Percentiles rank a stretch among this genome's conserved stretches.
Conservation (phyloP, 805 yeast genomes). For the Debaryomyces tyrocola region DNA sequence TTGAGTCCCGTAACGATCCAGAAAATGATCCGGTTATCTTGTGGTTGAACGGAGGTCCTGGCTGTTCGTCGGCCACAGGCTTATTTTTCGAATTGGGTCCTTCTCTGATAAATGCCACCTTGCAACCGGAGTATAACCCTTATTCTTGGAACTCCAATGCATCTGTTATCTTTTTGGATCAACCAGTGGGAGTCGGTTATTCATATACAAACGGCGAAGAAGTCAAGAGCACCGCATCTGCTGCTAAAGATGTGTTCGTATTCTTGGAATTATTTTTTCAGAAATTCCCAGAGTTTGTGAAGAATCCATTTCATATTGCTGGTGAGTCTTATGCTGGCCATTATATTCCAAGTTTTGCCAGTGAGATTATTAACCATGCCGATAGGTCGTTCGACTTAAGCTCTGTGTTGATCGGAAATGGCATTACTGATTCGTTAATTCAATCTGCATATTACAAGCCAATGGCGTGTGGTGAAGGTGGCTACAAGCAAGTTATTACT, state of each 20-base stretch:
- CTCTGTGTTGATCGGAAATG: slow-evolving; percentile 46
- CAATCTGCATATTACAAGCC: slow-evolving; percentile 42
- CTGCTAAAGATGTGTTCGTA: slow-evolving; percentile 84
- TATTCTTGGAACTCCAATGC: slow-evolving; percentile 92
- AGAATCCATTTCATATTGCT: slow-evolving; percentile 75
- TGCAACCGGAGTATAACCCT: slow-evolving; percentile 76
- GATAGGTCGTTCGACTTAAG: slow-evolving; percentile 44
- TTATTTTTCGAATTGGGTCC: slow-evolving; percentile 92
- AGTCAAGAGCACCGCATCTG: slow-evolving; percentile 72
- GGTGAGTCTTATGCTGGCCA: slow-evolving; percentile 96
- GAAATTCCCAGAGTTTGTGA: slow-evolving; percentile 69
- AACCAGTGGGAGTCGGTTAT: slow-evolving; percentile 91
- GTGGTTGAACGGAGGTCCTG: slow-evolving; percentile 97
- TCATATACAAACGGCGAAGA: slow-evolving; percentile 67
- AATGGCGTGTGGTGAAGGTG: slow-evolving; percentile 49
- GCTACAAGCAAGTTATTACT: slow-evolving; percentile 35
- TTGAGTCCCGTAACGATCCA: slow-evolving; percentile 90
- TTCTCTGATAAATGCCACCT: slow-evolving; percentile 62
- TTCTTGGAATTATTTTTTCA: slow-evolving; percentile 82
- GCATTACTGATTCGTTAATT: slow-evolving; percentile 43
- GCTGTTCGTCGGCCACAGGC: slow-evolving; percentile 91
- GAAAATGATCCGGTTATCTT: slow-evolving; percentile 79
- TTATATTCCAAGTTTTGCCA: slow-evolving; percentile 86
- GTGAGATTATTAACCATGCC: slow-evolving; percentile 70
- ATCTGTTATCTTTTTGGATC: slow-evolving; percentile 86